Percentiles rank a stretch among this genome's conserved stretches.
Conservation (phyloP, 2,329 filamentous ascomycete species). For the Blastomyces silverae region DNA sequence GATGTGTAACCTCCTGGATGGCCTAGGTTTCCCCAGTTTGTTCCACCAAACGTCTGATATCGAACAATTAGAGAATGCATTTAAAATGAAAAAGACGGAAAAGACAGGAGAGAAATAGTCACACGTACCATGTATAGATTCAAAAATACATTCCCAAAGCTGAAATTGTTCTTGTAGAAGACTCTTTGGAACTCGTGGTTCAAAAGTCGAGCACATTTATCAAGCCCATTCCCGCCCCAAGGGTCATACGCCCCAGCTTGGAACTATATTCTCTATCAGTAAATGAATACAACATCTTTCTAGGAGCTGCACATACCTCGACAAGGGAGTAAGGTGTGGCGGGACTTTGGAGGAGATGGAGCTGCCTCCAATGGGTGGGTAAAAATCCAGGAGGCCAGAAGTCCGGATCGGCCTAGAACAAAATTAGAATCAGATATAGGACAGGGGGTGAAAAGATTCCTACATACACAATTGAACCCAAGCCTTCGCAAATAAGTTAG, state of each 20-base stretch:
- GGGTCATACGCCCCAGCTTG: conserved; percentile 67
- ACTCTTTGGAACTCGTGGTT: conserved; percentile 70
- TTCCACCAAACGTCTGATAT: conserved; percentile 60
- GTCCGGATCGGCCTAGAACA: conserved; percentile 46
- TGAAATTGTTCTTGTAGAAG: conserved; percentile 70
- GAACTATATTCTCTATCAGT: conserved; percentile 42
- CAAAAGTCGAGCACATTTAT: conserved; percentile 57
- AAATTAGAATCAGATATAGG: conserved; percentile 16
- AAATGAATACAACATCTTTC: neutral
- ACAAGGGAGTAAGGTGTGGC: conserved; percentile 59
- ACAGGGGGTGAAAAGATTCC: neutral
- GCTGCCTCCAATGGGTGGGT: conserved; percentile 50
- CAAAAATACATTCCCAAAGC: conserved; percentile 59
- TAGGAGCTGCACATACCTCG: conserved; percentile 40
- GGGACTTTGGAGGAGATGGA: conserved; percentile 56
- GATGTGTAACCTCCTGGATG: conserved; percentile 59
- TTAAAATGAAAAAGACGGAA: too few species aligned
- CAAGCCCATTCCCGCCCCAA: conserved; percentile 66
- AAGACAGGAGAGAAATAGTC: too few species aligned
- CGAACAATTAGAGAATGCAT: neutral
- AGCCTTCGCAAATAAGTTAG: conserved; percentile 25
- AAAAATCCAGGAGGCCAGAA: conserved; percentile 54
- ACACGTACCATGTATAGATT: conserved; percentile 62
- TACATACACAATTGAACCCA: conserved; percentile 37
- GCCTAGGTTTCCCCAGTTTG: conserved; percentile 76